Base-by-base conservation (phyloP, 371 early-diverging fungal species). In the Mortierella polycephala region DNA sequence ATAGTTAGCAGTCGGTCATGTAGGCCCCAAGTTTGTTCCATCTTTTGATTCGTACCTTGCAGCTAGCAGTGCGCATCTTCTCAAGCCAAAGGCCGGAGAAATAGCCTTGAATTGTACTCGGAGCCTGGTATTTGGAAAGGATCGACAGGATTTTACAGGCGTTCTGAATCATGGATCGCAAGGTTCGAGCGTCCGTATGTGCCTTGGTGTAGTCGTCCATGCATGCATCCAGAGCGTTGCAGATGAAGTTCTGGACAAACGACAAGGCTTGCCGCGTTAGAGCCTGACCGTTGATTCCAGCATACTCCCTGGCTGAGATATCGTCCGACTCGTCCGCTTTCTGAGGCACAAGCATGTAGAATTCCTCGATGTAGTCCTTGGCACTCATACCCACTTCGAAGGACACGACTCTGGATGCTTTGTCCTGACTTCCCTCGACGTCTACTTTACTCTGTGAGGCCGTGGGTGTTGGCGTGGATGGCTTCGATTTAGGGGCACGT, bases 21-120 rank as follows among this genome's bases (percentile, higher is more conserved):
- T 23, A 55, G 11, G 7, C 6, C 7, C 20, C 52, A 18, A 18
- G 51, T n/a, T 13, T 45, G 7, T 12, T 7, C 2, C 39, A 39
- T 55, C 40, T 14, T 12, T 10, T 23, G 7, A 41, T 21, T 9
- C 40, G 73, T 10, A 85, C 84, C 60, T 86, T 75, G 55, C 83
- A 81, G 51, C 87, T 84, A 30, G 88, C 88, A 40, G 79, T 79
- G 0, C 88, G 67, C 58, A 89, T 67, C 7, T 83, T 79, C 14
- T 75, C 54, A 8, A 86, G 73, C 84, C 83, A 85, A 11, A 47
- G 64, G 6, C 72, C 83, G 54, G 60, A 63, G 55, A 79, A 79
- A 50, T 69, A 69, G 4, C 68, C 72, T 2, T 64, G 63, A 18
- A 60, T 12, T 7, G 61, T 54, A 13, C 7, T 64, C 53, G 63